Evolutionary conservation across 495 filamentous ascomycete species (phyloP), one percentile per base, ranked within the genome.

Genomic region (Hypoxylon trugodes): DNA sequence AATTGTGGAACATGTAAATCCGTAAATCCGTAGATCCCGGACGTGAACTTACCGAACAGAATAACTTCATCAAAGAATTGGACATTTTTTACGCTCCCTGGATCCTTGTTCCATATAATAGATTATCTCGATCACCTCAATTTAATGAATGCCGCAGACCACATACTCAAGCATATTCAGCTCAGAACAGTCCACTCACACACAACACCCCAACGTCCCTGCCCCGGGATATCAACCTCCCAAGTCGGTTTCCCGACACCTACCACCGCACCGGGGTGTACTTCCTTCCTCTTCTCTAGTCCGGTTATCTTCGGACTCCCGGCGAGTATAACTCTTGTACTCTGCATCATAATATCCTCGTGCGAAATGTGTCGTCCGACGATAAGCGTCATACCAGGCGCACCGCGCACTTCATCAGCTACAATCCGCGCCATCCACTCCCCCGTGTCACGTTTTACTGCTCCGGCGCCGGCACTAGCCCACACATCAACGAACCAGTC

Each of bases 371-470:
- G 15, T 33, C 50, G 56, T 13, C 63, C 63, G 47, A 45, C 69
- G 5, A 66, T 67, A 16, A 89, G 72, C 9, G 59, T 80, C 49
- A 70, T 82, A 69, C 88, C 86, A 21, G 80, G 74, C 10, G 84
- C 74, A 40, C 80, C 81, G 26, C 75, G 76, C 0, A 73, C 74
- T 6, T 76, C 61, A 2, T 75, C 69, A 4, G 76, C 68, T 0
- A 42, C 25, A 5, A 80, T 47, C 52, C 58, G 46, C 18, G 60
- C 51, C 16, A 40, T 18, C 66, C 66, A 72, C 12, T 62, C 65
- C 24, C 33, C 28, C 9, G 55, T 55, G 48, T 28, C 48, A 19
- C 30, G 43, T 32, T 22, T 43, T 18, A 16, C 45, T 7, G 40
- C 25, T 12, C 13, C 53, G n/a, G 55, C 65, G 2, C 55, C 50